These are phyloP conservation scores for Olyra latifolia DNA, from an alignment of 176 grass and related monocot genomes.

Conservation along the genomic window DNA sequence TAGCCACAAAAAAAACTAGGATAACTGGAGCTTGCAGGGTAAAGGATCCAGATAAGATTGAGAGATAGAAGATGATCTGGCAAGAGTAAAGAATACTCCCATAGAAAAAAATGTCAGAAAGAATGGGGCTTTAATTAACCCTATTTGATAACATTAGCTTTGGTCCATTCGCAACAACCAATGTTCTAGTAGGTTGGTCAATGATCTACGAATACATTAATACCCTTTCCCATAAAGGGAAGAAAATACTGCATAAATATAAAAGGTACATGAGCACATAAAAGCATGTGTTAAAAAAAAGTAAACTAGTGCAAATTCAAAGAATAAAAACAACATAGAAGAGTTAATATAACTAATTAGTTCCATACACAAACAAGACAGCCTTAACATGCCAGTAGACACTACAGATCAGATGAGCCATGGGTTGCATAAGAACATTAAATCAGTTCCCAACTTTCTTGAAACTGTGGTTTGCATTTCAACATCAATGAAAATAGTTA, in stretches of 20 bases:
- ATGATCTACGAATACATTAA: background rate
- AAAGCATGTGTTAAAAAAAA: constrained; percentile 11
- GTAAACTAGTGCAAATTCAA: background rate
- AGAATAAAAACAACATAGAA: background rate
- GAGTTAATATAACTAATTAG: background rate
- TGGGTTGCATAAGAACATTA: constrained; percentile 9
- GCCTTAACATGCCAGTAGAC: background rate
- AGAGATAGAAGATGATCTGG: no score
- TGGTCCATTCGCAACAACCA: background rate
- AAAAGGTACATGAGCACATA: background rate
- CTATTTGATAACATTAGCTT: constrained; percentile 5
- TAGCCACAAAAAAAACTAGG: background rate
- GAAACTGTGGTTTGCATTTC: background rate
- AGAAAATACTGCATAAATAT: background rate
- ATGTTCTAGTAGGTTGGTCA: background rate
- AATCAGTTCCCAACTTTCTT: constrained; percentile 11
- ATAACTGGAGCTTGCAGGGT: no score
- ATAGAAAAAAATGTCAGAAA: no score
- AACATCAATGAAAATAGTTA: background rate
- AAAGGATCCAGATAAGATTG: no score
- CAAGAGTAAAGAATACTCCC: no score
- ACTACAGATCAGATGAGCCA: background rate
- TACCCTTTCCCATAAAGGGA: background rate
- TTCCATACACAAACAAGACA: background rate
- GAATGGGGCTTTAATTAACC: no score